A percentile compares a stretch with the other conserved stretches of the same genome.
Conservation (phyloP, 2,329 filamentous ascomycete genomes). For the Conoideocrella luteorostrata region DNA sequence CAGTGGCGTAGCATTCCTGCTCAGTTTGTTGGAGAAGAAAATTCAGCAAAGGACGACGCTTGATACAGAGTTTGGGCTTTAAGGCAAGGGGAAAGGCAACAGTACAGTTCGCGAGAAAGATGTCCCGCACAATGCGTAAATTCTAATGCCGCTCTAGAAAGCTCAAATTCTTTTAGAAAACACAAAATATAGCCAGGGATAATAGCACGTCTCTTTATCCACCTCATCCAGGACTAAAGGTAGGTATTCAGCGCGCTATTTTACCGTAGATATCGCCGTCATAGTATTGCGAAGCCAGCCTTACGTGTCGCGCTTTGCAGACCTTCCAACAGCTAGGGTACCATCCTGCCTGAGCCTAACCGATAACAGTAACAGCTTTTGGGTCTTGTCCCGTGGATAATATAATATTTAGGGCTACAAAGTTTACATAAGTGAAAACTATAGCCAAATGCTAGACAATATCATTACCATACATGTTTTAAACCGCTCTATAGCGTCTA, state of each 20-base stretch:
- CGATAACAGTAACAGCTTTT: not conserved
- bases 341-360: conserved; percentile 16
- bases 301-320: conserved; percentile 21
- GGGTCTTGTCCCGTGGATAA: conserved; percentile 9
- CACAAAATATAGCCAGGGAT: conserved; percentile 25
- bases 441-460: conserved; percentile 18
- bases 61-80: conserved; percentile 2
- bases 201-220: conserved; percentile 23
- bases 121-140: too few relatives aligned
- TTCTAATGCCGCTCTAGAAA: too few relatives aligned
- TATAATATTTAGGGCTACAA: conserved; percentile 20
- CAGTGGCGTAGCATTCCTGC: not conserved
- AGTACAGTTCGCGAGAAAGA: too few relatives aligned
- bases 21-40: not conserved
- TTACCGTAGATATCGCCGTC: conserved; percentile 16
- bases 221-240: conserved; percentile 23
- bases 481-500: conserved; percentile 19
- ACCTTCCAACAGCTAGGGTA: conserved; percentile 28
- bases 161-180: conserved; percentile 9
- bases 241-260: conserved; percentile 25
- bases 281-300: conserved; percentile 15
- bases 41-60: not conserved
- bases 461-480: conserved; percentile 22
- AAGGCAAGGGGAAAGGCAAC: too few relatives aligned
- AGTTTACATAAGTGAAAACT: conserved; percentile 20